Evolutionary conservation across 495 filamentous ascomycete genomes (phyloP).

Genomic region (Cudoniella acicularis): DNA sequence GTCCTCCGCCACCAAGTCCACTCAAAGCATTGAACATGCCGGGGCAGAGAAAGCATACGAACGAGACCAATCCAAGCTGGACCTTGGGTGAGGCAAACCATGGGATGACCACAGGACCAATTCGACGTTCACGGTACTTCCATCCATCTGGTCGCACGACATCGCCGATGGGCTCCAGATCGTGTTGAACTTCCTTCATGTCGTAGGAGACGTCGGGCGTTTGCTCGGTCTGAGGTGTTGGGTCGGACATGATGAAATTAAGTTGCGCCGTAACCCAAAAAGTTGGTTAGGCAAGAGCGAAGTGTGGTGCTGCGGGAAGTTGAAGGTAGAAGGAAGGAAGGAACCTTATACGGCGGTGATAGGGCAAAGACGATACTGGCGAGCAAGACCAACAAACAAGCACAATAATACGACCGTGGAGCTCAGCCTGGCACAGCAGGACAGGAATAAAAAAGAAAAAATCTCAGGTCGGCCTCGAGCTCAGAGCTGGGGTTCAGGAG

Average conservation of each 20-base stretch:
- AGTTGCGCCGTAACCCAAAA: too few species aligned
- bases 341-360: too few species aligned
- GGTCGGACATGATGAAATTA: neutral
- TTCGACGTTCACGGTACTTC: slow-evolving; percentile 65
- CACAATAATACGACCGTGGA: too few species aligned
- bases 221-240: neutral
- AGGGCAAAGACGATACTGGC: too few species aligned
- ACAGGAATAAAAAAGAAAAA: too few species aligned
- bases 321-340: too few species aligned
- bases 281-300: too few species aligned
- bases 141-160: slow-evolving; percentile 50
- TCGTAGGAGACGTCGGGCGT: neutral
- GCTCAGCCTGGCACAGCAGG: too few species aligned
- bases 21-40: slow-evolving; percentile 72
- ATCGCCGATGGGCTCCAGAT: neutral
- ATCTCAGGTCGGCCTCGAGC: too few species aligned
- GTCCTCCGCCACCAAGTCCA: slow-evolving; percentile 74
- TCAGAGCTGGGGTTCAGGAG: too few species aligned
- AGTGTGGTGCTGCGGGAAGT: too few species aligned
- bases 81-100: slow-evolving; percentile 75
- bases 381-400: too few species aligned
- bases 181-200: slow-evolving; percentile 29
- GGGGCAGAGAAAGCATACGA: slow-evolving; percentile 88
- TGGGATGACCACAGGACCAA: slow-evolving; percentile 52
- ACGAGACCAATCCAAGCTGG: slow-evolving; percentile 71